These are phyloP conservation scores for Canavalia gladiata DNA, from an alignment of 306 rosid species.

Conservation along the genomic window DNA sequence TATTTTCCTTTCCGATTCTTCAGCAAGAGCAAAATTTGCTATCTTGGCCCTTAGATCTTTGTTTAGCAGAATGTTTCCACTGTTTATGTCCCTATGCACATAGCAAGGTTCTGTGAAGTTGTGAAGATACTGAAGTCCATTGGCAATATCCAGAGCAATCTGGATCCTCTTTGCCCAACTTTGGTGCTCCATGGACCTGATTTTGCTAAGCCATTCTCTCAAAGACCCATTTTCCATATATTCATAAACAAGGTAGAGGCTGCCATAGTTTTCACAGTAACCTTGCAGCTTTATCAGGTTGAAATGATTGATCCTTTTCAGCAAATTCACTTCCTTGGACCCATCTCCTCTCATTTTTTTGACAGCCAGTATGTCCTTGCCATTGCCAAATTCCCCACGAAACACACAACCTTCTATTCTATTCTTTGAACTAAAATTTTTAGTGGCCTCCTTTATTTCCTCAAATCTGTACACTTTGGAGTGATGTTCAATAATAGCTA, in stretches of 20 bases:
- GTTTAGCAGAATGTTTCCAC: conserved; percentile 65
- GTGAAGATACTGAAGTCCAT: conserved; percentile 88
- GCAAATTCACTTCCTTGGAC: conserved; percentile 66
- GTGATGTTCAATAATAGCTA: conserved; percentile 59
- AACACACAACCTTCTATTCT: conserved; percentile 61
- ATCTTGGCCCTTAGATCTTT: conserved; percentile 68
- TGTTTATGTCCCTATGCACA: conserved; percentile 68
- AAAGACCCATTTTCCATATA: conserved; percentile 77
- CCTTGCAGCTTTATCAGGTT: conserved; percentile 75
- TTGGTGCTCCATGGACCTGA: conserved; percentile 43
- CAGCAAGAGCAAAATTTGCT: conserved; percentile 67
- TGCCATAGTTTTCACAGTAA: conserved; percentile 55
- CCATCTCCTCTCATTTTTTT: conserved; percentile 60
- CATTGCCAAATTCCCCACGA: conserved; percentile 53
- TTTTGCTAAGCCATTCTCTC: conserved; percentile 69
- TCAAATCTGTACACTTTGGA: conserved; percentile 54
- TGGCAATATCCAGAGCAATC: conserved; percentile 82
- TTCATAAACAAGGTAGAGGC: conserved; percentile 66
- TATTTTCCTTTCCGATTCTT: conserved; percentile 48
- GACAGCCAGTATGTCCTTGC: conserved; percentile 51
- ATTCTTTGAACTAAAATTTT: conserved; percentile 62
- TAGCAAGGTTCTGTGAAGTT: conserved; percentile 74
- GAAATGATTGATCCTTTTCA: conserved; percentile 72
- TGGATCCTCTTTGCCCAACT: conserved; percentile 69
- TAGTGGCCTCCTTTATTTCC: conserved; percentile 63